Conservation (phyloP, 139 green algal genomes). For the Tetraselmis striata region DNA sequence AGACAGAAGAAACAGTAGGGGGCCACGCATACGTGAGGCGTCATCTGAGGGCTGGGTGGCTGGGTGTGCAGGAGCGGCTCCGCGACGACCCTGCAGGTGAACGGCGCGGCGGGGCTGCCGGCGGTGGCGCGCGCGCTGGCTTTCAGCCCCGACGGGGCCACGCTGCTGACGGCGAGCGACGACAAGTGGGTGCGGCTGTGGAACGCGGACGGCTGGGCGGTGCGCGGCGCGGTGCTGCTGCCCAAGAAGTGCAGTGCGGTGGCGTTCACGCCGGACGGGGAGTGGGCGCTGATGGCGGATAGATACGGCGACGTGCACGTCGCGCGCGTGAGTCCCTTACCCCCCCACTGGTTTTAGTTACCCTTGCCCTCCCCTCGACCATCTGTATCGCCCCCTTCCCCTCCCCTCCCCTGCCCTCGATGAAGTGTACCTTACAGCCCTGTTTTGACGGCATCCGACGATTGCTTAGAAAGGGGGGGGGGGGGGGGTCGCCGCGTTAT, state of each 20-base stretch:
- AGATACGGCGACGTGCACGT: neutral
- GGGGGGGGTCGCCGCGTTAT: too few species aligned
- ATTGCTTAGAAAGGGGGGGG: too few species aligned
- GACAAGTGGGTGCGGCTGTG: neutral
- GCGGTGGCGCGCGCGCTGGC: neutral
- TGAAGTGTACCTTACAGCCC: too few species aligned
- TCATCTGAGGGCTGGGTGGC: neutral
- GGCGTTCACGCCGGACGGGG: neutral
- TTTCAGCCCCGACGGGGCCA: neutral
- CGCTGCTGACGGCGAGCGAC: neutral
- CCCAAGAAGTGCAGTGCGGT: neutral
- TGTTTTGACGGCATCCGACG: too few species aligned
- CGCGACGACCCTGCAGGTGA: neutral
- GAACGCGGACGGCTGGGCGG: neutral
- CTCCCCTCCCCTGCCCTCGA: neutral
- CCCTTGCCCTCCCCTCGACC: neutral
- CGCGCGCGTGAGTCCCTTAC: neutral
- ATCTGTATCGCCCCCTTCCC: neutral
- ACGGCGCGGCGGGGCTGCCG: neutral
- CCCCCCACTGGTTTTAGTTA: neutral
- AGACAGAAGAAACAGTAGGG: neutral
- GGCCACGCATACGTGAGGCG: neutral
- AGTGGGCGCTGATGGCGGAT: neutral
- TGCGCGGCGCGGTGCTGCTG: neutral
- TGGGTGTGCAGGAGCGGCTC: neutral